Base-by-base conservation (phyloP, 768 basidiomycete species). In the Trametes cingulata region DNA sequence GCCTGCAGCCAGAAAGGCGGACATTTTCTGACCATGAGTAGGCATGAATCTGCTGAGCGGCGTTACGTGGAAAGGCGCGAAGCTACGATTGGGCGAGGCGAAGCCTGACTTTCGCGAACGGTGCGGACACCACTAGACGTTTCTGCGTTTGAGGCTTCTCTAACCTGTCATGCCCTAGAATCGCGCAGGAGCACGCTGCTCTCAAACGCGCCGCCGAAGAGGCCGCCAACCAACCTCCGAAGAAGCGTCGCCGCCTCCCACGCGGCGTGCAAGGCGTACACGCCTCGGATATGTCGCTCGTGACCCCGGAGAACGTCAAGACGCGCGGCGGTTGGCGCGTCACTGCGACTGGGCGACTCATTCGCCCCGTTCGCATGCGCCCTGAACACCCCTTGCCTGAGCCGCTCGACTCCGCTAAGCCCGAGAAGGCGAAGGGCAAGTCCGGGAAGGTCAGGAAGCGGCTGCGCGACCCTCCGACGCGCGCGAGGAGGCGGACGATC, bases 1-100 rank as follows among this genome's bases (percentile, higher is more conserved):
- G 12, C 25, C 19, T 17, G 56, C 51, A 39, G 20, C 47, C 43
- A n/a, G n/a, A n/a, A n/a, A n/a, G n/a, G n/a, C n/a, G n/a, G n/a
- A n/a, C n/a, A n/a, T n/a, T n/a, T n/a, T n/a, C n/a, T n/a, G n/a
- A n/a, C 15, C 33, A 27, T 36, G 29, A 7, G 1, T 33, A 92
- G 90, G 90, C 72, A 77, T 90, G 71, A 92, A 85, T 68, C 71
- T 84, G 2, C 79, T 94, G 25, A 92, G 87, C 61, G 92, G 93
- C 35, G 84, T 88, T 6, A 90, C 84, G 0, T 95, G 91, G 90
- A 93, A 92, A 74, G 93, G 93, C n/a, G 76, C 91, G 20, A 93
- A 89, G 65, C 74, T 94, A 33, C 82, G 91, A 17, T 82, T 94
- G 36, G 90, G 90, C 9, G 90, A 93, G 65, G 91, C 92, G n/a